A percentile compares a stretch with the other conserved stretches of the same genome.
phyloP scores from a whole-genome alignment of 331 rosid genomes.

The Malus hybrid region DNA sequence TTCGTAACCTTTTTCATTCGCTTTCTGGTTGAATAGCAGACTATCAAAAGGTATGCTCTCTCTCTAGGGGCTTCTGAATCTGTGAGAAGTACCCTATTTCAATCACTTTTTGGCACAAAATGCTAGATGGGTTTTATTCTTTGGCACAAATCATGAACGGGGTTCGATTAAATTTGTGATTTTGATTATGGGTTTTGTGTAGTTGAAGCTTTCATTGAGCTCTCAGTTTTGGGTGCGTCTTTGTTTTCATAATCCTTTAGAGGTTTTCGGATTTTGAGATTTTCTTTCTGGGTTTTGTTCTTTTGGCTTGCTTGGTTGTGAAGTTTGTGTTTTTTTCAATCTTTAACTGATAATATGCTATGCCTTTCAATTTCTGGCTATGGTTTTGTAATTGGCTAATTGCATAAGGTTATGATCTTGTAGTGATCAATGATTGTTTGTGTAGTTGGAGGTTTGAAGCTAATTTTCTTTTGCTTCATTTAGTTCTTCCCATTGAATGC shows the following conservation, averaged over 20 bases:
- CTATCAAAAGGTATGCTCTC: neutral
- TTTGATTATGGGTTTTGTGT: slow-evolving; percentile 18
- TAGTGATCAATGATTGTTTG: neutral
- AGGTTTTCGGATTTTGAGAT: neutral
- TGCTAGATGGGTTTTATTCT: slow-evolving; percentile 16
- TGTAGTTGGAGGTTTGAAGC: neutral
- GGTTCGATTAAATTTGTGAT: slow-evolving; percentile 13
- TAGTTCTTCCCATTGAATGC: neutral
- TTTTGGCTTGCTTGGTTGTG: neutral
- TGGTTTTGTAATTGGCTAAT: neutral
- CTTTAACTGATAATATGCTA: neutral
- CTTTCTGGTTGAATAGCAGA: slow-evolving; percentile 17
- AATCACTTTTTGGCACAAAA: neutral
- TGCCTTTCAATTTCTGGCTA: neutral
- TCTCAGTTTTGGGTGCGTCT: slow-evolving; percentile 3
- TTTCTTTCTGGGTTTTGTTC: neutral
- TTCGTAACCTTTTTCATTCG: slow-evolving; percentile 14
- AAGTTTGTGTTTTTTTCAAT: neutral
- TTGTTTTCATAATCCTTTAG: neutral
- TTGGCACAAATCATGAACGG: neutral
- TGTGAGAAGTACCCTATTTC: neutral
- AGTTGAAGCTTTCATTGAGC: slow-evolving; percentile 5
- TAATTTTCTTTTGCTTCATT: neutral
- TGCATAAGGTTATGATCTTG: neutral
- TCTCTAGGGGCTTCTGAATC: slow-evolving; percentile 9